phyloP scores from a whole-genome alignment of 805 yeast species.

The Candida morakotiae region DNA sequence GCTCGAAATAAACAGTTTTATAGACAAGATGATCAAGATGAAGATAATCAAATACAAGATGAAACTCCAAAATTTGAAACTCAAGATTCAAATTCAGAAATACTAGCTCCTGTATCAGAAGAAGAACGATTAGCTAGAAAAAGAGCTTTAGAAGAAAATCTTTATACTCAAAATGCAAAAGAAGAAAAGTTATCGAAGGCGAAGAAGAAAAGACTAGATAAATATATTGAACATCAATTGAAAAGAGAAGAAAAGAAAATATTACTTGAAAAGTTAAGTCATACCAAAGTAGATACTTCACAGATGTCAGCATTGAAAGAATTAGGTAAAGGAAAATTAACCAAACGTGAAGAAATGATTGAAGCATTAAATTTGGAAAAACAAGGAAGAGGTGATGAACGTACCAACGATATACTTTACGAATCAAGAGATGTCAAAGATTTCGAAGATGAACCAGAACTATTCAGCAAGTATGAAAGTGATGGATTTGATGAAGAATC shows the following conservation, averaged over 20 bases:
- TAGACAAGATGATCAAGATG: constrained; percentile 41
- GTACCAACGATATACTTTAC: constrained; percentile 58
- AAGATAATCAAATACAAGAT: constrained; percentile 9
- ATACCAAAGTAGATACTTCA: constrained; percentile 66
- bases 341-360: constrained; percentile 63
- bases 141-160: constrained; percentile 55
- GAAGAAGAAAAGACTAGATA: constrained; percentile 78
- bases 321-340: constrained; percentile 70
- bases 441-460: constrained; percentile 33
- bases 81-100: constrained; percentile 56
- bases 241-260: constrained; percentile 83
- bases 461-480: constrained; percentile 16
- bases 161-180: constrained; percentile 49
- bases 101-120: constrained; percentile 56
- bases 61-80: constrained; percentile 11
- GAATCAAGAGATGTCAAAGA: constrained; percentile 63
- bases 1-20: constrained; percentile 69
- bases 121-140: constrained; percentile 64
- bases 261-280: constrained; percentile 66
- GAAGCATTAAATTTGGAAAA: constrained; percentile 72
- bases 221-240: constrained; percentile 87
- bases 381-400: constrained; percentile 65
- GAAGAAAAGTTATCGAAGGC: constrained; percentile 68
- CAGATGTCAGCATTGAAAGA: constrained; percentile 68
- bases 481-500: constrained; percentile 20